Conservation (phyloP, 2,329 filamentous ascomycete species). For the Alternaria dauci region DNA sequence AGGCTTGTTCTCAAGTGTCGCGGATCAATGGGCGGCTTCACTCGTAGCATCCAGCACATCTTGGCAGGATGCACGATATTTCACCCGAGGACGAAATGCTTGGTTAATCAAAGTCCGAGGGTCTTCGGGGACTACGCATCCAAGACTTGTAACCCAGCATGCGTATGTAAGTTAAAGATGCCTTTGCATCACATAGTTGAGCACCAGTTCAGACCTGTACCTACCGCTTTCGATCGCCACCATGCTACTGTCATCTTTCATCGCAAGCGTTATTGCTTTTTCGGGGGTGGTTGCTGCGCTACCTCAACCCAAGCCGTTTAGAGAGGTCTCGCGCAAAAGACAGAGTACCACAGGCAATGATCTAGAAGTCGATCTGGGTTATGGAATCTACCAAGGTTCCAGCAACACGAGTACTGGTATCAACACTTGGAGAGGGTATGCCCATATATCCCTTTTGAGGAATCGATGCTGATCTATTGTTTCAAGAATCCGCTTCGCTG, state of each 20-base stretch:
- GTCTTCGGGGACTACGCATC: neutral
- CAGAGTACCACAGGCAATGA: neutral
- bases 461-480: neutral
- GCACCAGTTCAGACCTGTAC: neutral
- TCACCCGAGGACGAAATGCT: neutral
- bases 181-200: neutral
- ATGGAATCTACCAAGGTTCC: slow-evolving; percentile 32
- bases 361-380: slow-evolving; percentile 32
- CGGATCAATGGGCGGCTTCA: slow-evolving; percentile 1
- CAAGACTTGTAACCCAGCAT: neutral
- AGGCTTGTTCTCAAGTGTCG: neutral
- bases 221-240: neutral
- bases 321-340: neutral
- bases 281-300: neutral
- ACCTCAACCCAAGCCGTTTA: slow-evolving; percentile 3
- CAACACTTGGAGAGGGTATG: slow-evolving; percentile 36
- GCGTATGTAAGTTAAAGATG: neutral
- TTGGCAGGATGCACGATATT: neutral
- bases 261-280: neutral
- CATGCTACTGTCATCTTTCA: neutral
- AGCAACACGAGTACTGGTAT: slow-evolving; percentile 24
- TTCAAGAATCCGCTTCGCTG: slow-evolving; percentile 32
- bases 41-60: neutral
- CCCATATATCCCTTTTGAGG: neutral
- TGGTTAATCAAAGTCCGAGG: neutral